Base-by-base conservation (phyloP, 2,329 filamentous ascomycete species). In the Madurella mycetomatis region DNA sequence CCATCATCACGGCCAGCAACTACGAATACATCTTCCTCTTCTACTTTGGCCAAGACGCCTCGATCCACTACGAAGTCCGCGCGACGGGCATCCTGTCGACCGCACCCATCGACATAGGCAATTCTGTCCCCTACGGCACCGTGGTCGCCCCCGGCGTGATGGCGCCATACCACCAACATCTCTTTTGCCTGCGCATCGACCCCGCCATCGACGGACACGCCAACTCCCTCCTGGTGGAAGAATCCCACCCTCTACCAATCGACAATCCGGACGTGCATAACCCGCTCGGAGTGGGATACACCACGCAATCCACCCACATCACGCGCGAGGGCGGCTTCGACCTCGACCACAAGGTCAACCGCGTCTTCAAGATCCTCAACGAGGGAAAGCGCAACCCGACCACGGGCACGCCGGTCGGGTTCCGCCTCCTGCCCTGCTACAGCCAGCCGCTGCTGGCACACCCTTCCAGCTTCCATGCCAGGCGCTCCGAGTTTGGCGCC, bases 131-230 rank as follows among this genome's bases (percentile, higher is more conserved):
- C 7, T 86, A 78, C 65, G 84, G 83, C 17, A 87, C 81, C 51
- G 73, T 86, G 0, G 85, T 90, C 1, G 75, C 76, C 0, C 79
- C 82, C 0, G 85, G 85, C 0, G 80, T 85, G 0, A 70, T 88
- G 1, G 86, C 85, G 0, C 83, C 83, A 56, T 84, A 87, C 66
- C 85, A 89, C 60, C 86, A 89, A 65, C 86, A 89, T 69, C 76
- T 88, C 42, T 88, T 89, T 65, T 78, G 75, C 19, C 69, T 83
- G 41, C 77, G 85, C 1, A 80, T 88, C 47, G 85, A 89, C 60
- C 82, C 83, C 0, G 79, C 81, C 2, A 72, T 87, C 41, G 83
- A 86, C 60, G 82, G 83, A 0, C 71, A 78, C 60, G 65, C 68
- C 1, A 86, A 86, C 65, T 79, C 80, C 0, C 67, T 84, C 1